Evolutionary conservation across 805 yeast genomes (phyloP).

Genomic region (Kurtzmaniella fragi): DNA sequence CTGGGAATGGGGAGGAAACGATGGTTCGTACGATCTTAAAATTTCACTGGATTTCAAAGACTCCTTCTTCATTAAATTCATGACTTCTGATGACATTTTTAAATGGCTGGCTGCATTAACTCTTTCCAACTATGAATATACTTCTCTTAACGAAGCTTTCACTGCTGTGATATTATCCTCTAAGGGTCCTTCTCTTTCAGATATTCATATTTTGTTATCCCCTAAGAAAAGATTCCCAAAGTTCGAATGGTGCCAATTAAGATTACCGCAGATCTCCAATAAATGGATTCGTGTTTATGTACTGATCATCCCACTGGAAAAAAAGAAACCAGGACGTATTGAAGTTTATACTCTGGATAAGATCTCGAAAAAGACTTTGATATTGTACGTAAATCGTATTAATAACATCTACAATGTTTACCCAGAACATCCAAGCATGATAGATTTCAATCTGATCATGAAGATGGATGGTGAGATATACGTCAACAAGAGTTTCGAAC

Average conservation of each 20-base stretch:
- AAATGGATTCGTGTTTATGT: conserved; percentile 57
- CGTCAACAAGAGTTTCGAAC: conserved; percentile 37
- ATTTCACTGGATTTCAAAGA: conserved; percentile 25
- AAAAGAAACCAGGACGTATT: conserved; percentile 42
- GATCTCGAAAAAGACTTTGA: conserved; percentile 44
- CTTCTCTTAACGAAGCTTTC: conserved; percentile 54
- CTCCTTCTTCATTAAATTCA: conserved; percentile 20
- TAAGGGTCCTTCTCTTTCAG: conserved; percentile 52
- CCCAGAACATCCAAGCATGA: conserved; percentile 53
- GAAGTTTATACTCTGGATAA: conserved; percentile 49
- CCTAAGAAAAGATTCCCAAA: conserved; percentile 42
- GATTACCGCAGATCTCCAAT: conserved; percentile 53
- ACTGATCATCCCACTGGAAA: conserved; percentile 43
- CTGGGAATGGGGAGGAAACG: conserved; percentile 10
- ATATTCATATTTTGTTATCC: conserved; percentile 53
- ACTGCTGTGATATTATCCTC: conserved; percentile 60
- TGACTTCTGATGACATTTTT: conserved; percentile 14
- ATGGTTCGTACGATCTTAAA: conserved; percentile 14
- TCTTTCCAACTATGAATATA: conserved; percentile 53
- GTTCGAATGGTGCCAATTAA: conserved; percentile 59
- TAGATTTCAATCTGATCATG: conserved; percentile 53
- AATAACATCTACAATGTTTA: conserved; percentile 50
- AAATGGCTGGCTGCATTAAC: conserved; percentile 46
- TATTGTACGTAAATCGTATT: conserved; percentile 44
- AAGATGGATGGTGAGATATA: conserved; percentile 51